Base-by-base conservation (phyloP, 441 rosid species). In the Codiaeum variegatum region DNA sequence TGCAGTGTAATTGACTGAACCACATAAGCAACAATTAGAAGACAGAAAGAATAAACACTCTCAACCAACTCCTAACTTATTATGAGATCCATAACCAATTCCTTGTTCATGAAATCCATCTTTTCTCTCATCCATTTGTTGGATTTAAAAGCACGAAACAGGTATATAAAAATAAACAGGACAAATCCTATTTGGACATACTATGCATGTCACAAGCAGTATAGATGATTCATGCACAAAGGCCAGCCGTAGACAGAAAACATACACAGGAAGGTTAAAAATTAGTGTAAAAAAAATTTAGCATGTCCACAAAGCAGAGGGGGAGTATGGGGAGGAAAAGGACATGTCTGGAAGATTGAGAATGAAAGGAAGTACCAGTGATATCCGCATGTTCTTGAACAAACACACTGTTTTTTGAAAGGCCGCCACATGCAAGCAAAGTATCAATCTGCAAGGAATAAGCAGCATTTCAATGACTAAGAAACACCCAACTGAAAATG, bases 321-420 rank as follows among this genome's bases (percentile, higher is more conserved):
- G 28, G 21, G 49, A 44, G 29, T 6, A 36, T 3, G 21, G n/a
- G 58, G 31, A 38, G 51, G 58, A 6, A 44, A 11, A 31, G 12
- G 7, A n/a, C 9, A 12, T 16, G 32, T 55, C 12, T 3, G 9
- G 28, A 12, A 54, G 31, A 18, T 19, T 19, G 63, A 38, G 44
- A 40, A 40, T 40, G 44, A 31, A 42, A 34, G 46, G 3, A 42
- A 62, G 40, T 67, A 94, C 98, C 98, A 49, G 75, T 78, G 71
- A 90, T 87, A 83, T 94, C 91, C 49, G 97, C 97, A 71, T 88
- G 97, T 80, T 94, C 92, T 83, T 92, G 97, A 79, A 94, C 83
- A 82, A 82, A 94, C 74, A 94, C 49, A 1, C 78, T 75, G 70
- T 94, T 92, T 85, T 90, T 92, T 23, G 94, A 83, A 77, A 92